Conservation (phyloP, 768 basidiomycete species). For the Dioszegia aurantiaca region DNA sequence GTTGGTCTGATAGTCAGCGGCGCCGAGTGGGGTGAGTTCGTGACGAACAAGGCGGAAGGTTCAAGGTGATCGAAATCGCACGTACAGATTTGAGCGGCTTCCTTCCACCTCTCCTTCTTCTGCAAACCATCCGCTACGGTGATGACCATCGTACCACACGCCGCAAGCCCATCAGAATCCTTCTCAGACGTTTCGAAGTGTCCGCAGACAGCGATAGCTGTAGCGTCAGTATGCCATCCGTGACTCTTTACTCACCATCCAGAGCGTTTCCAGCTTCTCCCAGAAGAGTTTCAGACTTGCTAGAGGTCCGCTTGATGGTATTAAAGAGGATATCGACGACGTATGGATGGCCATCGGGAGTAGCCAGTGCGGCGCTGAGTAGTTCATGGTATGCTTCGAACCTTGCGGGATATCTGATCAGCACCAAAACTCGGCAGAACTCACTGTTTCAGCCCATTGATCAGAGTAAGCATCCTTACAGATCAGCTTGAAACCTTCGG, state of each 20-base stretch:
- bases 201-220: background rate
- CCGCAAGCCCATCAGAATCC: background rate
- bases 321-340: background rate
- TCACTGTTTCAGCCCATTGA: slow-evolving; percentile 7
- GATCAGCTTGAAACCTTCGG: background rate
- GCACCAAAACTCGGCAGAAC: background rate
- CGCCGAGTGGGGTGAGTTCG: background rate
- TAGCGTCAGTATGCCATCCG: too few relatives aligned
- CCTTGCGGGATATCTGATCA: slow-evolving; percentile 4
- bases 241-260: background rate
- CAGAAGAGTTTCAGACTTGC: background rate
- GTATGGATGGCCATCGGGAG: background rate
- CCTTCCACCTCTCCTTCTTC: background rate
- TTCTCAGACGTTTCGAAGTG: background rate
- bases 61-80: too few relatives aligned
- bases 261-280: background rate
- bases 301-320: background rate
- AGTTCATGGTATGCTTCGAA: background rate
- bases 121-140: background rate
- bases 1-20: slow-evolving; percentile 2
- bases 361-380: background rate
- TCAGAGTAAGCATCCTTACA: background rate
- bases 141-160: background rate
- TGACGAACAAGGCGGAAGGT: too few relatives aligned
- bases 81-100: slow-evolving; percentile 3